Base-by-base conservation (phyloP, 495 filamentous ascomycete genomes). In the Aeminium ludgeri region DNA sequence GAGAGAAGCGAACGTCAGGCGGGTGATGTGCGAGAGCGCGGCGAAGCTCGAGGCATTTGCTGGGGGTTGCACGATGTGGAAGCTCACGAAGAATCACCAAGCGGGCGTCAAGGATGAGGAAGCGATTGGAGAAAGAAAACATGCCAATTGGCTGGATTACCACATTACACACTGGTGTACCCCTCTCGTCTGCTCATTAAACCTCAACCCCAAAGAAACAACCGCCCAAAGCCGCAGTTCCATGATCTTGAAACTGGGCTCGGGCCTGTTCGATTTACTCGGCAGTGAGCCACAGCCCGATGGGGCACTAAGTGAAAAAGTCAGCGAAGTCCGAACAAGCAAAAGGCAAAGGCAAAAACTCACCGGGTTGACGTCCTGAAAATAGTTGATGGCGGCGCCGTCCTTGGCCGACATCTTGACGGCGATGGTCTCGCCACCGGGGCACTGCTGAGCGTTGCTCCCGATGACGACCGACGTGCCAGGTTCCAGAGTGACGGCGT, bases 311-410 rank as follows among this genome's bases (percentile, higher is more conserved):
- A 23, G 8, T 28, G n/a, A 23, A 10, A 7, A 36, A 19, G 15
- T 28, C n/a, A 28, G 36, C 23, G 17, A 10, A 6, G 36, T 10
- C 18, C 20, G 18, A n/a, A n/a, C 3, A 10, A 10, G 15, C 7
- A 7, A 17, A 10, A 20, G 30, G 36, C 15, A 16, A 30, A 7
- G n/a, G 16, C 20, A 8, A 17, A n/a, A n/a, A 30, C 36, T 39
- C 15, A 39, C 36, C 20, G 36, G 44, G 32, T 52, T 49, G 25
- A 45, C 45, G 34, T 56, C 51, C 36, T 56, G 38, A 31, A 56
- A 56, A 31, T 41, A 54, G 17, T 48, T 38, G 8, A 56, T 16
- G 30, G 29, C 37, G 17, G 46, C 25, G 11, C 31, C 42, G 2
- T 45, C 48, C 15, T 36, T 45, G 11, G 40, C 43, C 16, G 12